These are phyloP conservation scores for Kregervanrija delftensis DNA, from an alignment of 805 yeast species.

Conservation along the genomic window DNA sequence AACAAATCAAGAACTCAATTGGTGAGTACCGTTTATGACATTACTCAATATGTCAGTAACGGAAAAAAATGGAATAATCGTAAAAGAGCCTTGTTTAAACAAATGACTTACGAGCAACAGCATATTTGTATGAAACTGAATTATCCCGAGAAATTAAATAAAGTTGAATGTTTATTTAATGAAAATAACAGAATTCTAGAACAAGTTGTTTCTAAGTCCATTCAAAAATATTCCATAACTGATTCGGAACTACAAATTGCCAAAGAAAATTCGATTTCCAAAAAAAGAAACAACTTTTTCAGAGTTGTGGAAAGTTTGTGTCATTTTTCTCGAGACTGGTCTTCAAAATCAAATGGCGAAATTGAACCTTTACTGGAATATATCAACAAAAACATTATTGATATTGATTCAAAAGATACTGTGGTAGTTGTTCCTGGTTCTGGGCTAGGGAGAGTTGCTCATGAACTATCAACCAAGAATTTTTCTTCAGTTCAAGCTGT, in stretches of 20 bases:
- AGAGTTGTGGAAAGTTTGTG: slow-evolving; percentile 64
- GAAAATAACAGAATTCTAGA: slow-evolving; percentile 43
- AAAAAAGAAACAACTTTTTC: slow-evolving; percentile 24
- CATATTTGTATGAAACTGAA: slow-evolving; percentile 44
- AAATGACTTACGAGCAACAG: slow-evolving; percentile 53
- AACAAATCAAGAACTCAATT: slow-evolving; percentile 20
- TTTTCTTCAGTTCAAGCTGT: slow-evolving; percentile 54
- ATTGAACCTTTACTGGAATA: slow-evolving; percentile 48
- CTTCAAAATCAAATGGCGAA: slow-evolving; percentile 38
- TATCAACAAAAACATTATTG: slow-evolving; percentile 35
- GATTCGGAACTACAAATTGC: slow-evolving; percentile 37
- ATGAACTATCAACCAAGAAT: slow-evolving; percentile 40
- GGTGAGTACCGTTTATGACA: slow-evolving; percentile 36
- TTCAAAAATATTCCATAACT: slow-evolving; percentile 30
- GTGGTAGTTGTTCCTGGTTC: slow-evolving; percentile 77
- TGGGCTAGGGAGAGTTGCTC: slow-evolving; percentile 76
- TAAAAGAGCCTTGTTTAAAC: slow-evolving; percentile 35
- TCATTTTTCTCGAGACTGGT: slow-evolving; percentile 80
- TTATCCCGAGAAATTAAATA: slow-evolving; percentile 44
- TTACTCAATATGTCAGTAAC: slow-evolving; percentile 36
- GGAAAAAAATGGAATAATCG: slow-evolving; percentile 39
- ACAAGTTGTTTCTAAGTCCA: slow-evolving; percentile 35
- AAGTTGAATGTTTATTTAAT: slow-evolving; percentile 40
- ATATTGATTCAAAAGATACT: slow-evolving; percentile 28
- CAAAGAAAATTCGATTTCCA: slow-evolving; percentile 11